Conservation (phyloP, 2,329 filamentous ascomycete genomes). For the Pseudogymnoascus sp. region DNA sequence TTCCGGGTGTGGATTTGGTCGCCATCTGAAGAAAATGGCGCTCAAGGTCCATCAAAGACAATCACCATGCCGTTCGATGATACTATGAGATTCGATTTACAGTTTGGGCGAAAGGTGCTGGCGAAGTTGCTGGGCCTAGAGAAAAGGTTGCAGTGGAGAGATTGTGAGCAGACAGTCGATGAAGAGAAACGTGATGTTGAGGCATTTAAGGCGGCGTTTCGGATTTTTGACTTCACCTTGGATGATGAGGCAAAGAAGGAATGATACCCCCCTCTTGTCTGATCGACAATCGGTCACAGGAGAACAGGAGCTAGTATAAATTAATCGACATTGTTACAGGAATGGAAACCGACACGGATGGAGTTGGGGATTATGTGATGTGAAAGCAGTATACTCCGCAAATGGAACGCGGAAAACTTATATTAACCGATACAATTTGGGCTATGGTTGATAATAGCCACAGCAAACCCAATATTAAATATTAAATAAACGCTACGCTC, state of each 20-base stretch:
- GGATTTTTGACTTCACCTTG: conserved; percentile 67
- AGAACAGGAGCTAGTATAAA: neutral
- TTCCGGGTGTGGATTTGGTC: conserved; percentile 79
- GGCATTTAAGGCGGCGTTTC: conserved; percentile 73
- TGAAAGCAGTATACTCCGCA: neutral
- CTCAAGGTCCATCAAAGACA: conserved; percentile 46
- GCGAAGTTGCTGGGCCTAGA: conserved; percentile 81
- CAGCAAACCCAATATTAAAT: conserved; percentile 1
- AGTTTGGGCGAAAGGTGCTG: conserved; percentile 80
- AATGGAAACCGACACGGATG: neutral
- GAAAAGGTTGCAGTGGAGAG: conserved; percentile 71
- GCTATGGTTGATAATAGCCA: neutral
- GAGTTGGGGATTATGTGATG: neutral
- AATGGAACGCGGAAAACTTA: neutral
- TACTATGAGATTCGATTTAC: conserved; percentile 73
- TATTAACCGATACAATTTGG: neutral
- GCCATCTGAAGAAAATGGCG: conserved; percentile 34
- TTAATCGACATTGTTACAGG: neutral
- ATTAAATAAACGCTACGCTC: neutral
- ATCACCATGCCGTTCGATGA: conserved; percentile 67
- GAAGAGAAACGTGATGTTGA: conserved; percentile 75
- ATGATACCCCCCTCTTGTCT: neutral
- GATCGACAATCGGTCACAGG: neutral
- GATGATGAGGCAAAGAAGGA: neutral
- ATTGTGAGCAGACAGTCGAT: conserved; percentile 66